Conservation (phyloP, 225 moss, liverwort and hornwort genomes). For the Neckera pumila region DNA sequence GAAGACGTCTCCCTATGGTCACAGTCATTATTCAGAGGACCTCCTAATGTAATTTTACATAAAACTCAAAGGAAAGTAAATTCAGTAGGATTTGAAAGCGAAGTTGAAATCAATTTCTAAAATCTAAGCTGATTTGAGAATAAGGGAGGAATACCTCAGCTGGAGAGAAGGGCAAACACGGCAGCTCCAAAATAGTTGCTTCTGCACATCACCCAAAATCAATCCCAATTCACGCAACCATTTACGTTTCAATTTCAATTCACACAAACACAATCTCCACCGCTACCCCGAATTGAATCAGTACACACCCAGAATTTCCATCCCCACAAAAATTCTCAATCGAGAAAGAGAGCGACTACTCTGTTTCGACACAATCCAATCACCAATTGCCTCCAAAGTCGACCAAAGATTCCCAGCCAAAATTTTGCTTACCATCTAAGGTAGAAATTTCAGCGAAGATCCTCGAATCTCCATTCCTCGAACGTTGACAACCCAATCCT, state of each 20-base stretch:
- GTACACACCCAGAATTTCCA: not conserved
- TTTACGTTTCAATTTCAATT: not conserved
- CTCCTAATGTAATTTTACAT: not conserved
- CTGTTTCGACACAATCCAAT: not conserved
- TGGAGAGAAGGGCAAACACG: conserved; percentile 87
- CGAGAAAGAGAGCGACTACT: not conserved
- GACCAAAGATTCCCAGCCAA: not conserved
- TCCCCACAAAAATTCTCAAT: not conserved
- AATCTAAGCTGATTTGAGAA: not conserved
- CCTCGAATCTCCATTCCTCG: not conserved
- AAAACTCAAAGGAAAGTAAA: not conserved
- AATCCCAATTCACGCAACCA: not conserved
- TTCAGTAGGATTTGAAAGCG: not conserved
- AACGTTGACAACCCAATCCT: not conserved
- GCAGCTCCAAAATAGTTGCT: conserved; percentile 61
- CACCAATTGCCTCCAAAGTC: not conserved
- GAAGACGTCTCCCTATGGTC: not conserved
- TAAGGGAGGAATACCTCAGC: conserved; percentile 49
- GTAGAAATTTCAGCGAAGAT: conserved; percentile 5
- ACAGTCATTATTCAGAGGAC: not conserved
- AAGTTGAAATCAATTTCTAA: not conserved
- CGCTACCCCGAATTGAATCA: not conserved
- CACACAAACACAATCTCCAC: not conserved
- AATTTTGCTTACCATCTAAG: conserved; percentile 7
- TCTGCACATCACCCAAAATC: conserved; percentile 21